Percentiles rank a stretch among this genome's conserved stretches.
Evolutionary conservation across 2,329 filamentous ascomycete species (phyloP).

Genomic region (Trichophyton mentagrophytes): DNA sequence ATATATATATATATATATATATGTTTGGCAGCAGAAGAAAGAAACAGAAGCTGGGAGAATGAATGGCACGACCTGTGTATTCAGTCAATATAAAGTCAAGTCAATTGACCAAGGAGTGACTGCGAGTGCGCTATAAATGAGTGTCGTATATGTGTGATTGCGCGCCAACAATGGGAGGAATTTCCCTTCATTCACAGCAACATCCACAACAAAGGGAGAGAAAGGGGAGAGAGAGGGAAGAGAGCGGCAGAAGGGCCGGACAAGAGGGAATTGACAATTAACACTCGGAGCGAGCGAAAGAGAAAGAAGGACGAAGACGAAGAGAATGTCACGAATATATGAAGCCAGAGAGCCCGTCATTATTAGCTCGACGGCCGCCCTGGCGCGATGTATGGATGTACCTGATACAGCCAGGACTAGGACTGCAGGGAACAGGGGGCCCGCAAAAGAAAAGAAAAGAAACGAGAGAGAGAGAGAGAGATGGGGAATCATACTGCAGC

Average conservation of each 20-base stretch:
- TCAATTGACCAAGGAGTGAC: background rate
- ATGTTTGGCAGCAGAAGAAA: background rate
- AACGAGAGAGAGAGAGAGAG: too few relatives aligned
- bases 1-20: background rate
- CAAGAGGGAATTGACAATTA: background rate
- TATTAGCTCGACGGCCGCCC: background rate
- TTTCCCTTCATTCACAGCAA: background rate
- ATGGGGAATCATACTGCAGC: too few relatives aligned
- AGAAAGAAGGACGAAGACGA: background rate
- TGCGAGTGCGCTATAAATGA: background rate
- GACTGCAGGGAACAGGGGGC: background rate
- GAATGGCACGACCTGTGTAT: background rate
- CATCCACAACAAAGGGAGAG: background rate
- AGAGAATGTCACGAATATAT: background rate
- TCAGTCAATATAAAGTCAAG: background rate
- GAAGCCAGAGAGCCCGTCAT: background rate
- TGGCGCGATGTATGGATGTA: background rate
- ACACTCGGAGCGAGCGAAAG: background rate
- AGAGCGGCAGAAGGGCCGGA: background rate
- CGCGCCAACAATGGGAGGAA: background rate
- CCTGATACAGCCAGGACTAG: background rate
- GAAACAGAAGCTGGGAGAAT: background rate
- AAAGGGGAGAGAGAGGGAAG: background rate
- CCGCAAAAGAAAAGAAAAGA: background rate
- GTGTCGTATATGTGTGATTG: background rate